Percentiles rank a stretch among this genome's conserved stretches.
phyloP scores from a whole-genome alignment of 345 rosid genomes.

The Eucalyptus erythrocorys region DNA sequence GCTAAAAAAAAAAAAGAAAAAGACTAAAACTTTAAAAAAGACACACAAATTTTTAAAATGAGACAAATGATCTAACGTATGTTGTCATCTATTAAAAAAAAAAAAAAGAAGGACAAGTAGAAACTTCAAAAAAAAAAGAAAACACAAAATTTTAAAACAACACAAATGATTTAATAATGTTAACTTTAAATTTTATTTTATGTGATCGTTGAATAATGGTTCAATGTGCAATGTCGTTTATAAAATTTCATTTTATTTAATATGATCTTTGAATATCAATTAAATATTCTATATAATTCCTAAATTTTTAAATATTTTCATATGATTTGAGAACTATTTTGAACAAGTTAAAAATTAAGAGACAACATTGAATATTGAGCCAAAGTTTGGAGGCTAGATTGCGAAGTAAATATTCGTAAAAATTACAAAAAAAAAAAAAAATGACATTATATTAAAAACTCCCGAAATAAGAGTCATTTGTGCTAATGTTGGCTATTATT shows the following conservation, averaged over 20 bases:
- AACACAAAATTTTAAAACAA: no score
- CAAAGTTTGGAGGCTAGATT: rapidly evolving
- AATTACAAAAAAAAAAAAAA: no score
- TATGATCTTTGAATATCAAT: rapidly evolving
- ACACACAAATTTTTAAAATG: no score
- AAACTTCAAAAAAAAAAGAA: no score
- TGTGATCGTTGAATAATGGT: no score
- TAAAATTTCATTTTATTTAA: no score
- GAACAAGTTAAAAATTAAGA: not conserved
- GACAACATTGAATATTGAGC: rapidly evolving
- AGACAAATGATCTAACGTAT: rapidly evolving
- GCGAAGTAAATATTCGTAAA: no score
- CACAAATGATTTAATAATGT: rapidly evolving
- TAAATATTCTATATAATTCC: rapidly evolving
- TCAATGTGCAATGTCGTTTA: rapidly evolving
- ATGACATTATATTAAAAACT: no score
- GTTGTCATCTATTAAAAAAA: rapidly evolving
- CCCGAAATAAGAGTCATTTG: not conserved
- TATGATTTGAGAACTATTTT: rapidly evolving
- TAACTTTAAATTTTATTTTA: no score
- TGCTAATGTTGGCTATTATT: not conserved
- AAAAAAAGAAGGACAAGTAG: no score
- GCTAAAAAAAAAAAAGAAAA: no score
- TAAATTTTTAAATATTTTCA: not conserved
- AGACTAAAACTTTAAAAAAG: rapidly evolving